A percentile compares a stretch with the other conserved stretches of the same genome.
These are phyloP conservation scores for Beta corolliflora DNA, from an alignment of 179 eudicot species.

Conservation along the genomic window DNA sequence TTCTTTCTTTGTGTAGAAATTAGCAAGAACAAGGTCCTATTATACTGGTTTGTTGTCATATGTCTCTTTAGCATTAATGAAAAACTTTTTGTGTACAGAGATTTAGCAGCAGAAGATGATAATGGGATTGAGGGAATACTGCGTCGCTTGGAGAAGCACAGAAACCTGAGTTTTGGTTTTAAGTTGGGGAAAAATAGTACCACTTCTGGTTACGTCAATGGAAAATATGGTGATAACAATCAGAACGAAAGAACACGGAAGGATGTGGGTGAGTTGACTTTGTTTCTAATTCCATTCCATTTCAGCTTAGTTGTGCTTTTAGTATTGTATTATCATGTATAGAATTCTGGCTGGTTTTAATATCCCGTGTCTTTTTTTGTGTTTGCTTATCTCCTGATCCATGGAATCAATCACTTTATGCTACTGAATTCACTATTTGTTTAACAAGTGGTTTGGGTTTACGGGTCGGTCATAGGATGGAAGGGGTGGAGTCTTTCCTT, in stretches of 20 bases:
- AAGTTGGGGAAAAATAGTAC: conserved; percentile 37
- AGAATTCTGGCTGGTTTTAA: background rate
- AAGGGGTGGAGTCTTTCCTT: background rate
- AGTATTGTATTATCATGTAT: background rate
- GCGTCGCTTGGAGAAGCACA: conserved; percentile 71
- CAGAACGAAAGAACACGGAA: conserved; percentile 22
- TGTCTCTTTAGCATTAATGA: background rate
- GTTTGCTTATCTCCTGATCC: no score
- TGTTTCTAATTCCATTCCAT: background rate
- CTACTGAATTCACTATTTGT: background rate
- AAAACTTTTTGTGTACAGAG: conserved; percentile 42
- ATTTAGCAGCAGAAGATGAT: conserved; percentile 42
- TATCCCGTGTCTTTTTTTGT: background rate
- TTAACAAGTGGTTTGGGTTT: background rate
- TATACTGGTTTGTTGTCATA: background rate
- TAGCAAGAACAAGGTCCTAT: background rate
- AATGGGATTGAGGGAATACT: conserved; percentile 83
- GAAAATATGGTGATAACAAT: conserved; percentile 19
- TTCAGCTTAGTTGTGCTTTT: background rate
- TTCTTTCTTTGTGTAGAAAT: background rate
- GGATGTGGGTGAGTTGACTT: conserved; percentile 54
- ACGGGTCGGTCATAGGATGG: background rate
- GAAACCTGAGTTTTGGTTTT: conserved; percentile 57
- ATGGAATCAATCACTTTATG: background rate
- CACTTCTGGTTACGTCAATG: conserved; percentile 15